These are phyloP conservation scores for Coemansia furcata DNA, from an alignment of 192 early-diverging fungal genomes.

Conservation along the genomic window DNA sequence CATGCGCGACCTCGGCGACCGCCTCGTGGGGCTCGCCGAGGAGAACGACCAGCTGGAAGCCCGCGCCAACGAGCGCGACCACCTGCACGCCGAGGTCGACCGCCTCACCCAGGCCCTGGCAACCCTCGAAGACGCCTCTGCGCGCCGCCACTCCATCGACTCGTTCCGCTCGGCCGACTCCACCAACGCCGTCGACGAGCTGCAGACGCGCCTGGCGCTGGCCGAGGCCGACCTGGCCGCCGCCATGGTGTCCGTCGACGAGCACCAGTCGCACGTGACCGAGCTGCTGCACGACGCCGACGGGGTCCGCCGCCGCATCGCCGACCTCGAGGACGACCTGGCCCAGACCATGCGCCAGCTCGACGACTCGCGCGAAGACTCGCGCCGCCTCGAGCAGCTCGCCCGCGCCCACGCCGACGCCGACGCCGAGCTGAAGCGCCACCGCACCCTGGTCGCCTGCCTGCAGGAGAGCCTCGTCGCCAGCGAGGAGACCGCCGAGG, in stretches of 20 bases:
- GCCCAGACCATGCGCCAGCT: slow-evolving; percentile 27
- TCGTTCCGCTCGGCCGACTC: neutral
- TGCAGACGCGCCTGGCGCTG: slow-evolving; percentile 22
- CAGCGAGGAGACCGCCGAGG: slow-evolving; percentile 30
- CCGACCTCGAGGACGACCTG: slow-evolving; percentile 17
- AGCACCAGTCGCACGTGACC: slow-evolving; percentile 14
- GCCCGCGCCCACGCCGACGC: neutral
- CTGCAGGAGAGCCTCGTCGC: slow-evolving; percentile 20
- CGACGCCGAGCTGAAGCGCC: slow-evolving; percentile 14
- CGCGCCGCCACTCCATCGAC: neutral
- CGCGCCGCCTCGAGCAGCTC: neutral
- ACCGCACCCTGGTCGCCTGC: slow-evolving; percentile 15
- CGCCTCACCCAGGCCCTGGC: slow-evolving; percentile 6
- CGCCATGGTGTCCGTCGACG: slow-evolving; percentile 15
- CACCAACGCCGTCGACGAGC: slow-evolving; percentile 1
- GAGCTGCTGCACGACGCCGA: slow-evolving; percentile 12
- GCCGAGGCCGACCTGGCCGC: slow-evolving; percentile 29
- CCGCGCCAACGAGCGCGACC: slow-evolving; percentile 28
- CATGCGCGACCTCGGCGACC: slow-evolving; percentile 41
- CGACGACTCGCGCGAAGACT: slow-evolving; percentile 15
- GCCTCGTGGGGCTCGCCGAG: slow-evolving; percentile 41
- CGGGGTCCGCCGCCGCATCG: slow-evolving; percentile 7
- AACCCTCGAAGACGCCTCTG: slow-evolving; percentile 8
- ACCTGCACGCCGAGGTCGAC: slow-evolving; percentile 10
- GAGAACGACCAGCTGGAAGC: slow-evolving; percentile 45